Evolutionary conservation across 2,329 filamentous ascomycete species (phyloP), one percentile per base, ranked within the genome.

Genomic region (Botrytis fragariae): DNA sequence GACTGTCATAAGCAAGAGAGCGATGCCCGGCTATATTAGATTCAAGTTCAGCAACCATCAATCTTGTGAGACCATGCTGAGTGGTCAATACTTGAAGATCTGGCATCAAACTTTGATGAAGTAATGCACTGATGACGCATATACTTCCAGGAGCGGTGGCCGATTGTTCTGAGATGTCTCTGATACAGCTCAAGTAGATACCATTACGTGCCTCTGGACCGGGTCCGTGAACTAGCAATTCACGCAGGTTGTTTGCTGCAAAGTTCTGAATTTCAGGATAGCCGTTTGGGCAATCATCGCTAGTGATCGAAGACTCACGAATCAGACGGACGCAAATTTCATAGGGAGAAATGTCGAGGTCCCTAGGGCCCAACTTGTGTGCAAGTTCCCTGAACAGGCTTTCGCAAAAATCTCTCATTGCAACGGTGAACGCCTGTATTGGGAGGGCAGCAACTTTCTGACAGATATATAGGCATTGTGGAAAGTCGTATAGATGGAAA

Each of bases 141-240:
- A 95, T 86, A 77, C 93, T 96, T 1, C 93, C 93, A 10, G 92
- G 87, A 0, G 91, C 89, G 22, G 89, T 91, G 16, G 83, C 75
- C 2, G 90, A 91, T 80, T 87, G 90, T 35, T 86, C 83, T 4
- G 87, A 84, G 63, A 97, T 90, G 77, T 95, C 91, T 63, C 86
- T 78, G 65, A 94, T 86, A 80, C 93, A 96, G 71, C 86, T 86
- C 64, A 85, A 81, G 76, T 92, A 93, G 25, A 96, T 88, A 32
- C 86, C 83, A 73, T 86, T 85, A 64, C 91, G 89, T 74, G 89
- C 89, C 9, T 87, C 83, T 1, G 83, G 80, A 51, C 85, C 85
- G 8, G 88, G 85, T 0, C 91, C 89, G 44, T 84, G 81, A n/a
- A 79, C 79, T 39, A 93, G 83, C n/a, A 95, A 83, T 14, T 86